Evolutionary conservation across 164 flowering plant genomes (phyloP).

Genomic region (Liquidambar formosana): DNA sequence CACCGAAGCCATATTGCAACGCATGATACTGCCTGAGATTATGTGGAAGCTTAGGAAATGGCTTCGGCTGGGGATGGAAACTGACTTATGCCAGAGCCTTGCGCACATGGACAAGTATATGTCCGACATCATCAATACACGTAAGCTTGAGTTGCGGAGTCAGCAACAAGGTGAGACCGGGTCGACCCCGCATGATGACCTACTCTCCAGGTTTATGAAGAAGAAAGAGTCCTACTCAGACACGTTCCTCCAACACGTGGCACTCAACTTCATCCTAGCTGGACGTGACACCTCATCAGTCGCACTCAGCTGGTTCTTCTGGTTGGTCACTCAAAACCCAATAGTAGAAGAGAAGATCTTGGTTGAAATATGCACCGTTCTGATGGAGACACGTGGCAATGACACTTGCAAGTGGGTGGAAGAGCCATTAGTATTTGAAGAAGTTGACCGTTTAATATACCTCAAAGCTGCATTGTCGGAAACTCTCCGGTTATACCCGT

Average conservation of each 20-base stretch:
- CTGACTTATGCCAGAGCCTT: slow-evolving; percentile 21
- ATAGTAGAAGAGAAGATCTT: slow-evolving; percentile 32
- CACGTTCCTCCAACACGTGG: slow-evolving; percentile 58
- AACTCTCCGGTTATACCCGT: slow-evolving; percentile 41
- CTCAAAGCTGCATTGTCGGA: slow-evolving; percentile 36
- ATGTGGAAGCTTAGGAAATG: slow-evolving; percentile 28
- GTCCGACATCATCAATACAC: slow-evolving; percentile 25
- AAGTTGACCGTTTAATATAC: slow-evolving; percentile 31
- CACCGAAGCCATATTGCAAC: slow-evolving; percentile 37
- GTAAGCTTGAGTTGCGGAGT: slow-evolving; percentile 23
- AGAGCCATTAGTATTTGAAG: slow-evolving; percentile 33
- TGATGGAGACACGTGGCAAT: slow-evolving; percentile 30
- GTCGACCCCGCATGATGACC: slow-evolving; percentile 27
- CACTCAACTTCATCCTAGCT: slow-evolving; percentile 79
- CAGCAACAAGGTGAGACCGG: slow-evolving; percentile 5
- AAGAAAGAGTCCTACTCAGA: slow-evolving; percentile 31
- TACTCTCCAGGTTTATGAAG: slow-evolving; percentile 36
- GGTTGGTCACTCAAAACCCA: slow-evolving; percentile 26
- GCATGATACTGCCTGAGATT: slow-evolving; percentile 25
- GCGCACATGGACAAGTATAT: slow-evolving; percentile 22
- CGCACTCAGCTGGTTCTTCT: slow-evolving; percentile 40
- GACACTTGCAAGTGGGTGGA: slow-evolving; percentile 26
- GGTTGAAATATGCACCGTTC: slow-evolving; percentile 24
- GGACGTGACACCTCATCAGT: slow-evolving; percentile 65
- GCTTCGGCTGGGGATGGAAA: slow-evolving; percentile 33